Conservation (phyloP, 2,329 filamentous ascomycete genomes). For the Fusarium pseudoanthophilum region DNA sequence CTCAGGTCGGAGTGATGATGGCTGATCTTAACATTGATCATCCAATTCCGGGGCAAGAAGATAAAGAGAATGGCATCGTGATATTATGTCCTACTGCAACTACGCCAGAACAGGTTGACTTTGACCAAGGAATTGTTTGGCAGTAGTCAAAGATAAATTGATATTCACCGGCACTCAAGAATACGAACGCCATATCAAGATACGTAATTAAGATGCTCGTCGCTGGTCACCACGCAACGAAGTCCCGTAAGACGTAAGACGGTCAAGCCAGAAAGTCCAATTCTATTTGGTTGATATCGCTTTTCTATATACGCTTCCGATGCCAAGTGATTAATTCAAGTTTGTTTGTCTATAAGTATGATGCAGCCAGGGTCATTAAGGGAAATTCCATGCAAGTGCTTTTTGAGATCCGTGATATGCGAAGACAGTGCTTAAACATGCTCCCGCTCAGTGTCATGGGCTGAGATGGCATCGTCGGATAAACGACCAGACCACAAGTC, state of each 20-base stretch:
- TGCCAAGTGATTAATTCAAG: background rate
- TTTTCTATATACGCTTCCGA: background rate
- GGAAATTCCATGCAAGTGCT: background rate
- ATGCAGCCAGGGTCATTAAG: no score
- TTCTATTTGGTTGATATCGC: background rate
- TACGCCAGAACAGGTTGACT: background rate
- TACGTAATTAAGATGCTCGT: background rate
- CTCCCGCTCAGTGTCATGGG: background rate
- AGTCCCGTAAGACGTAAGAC: fast-evolving
- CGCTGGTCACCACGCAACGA: fast-evolving
- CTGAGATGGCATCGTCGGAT: conserved; percentile 11
- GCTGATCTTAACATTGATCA: conserved; percentile 7
- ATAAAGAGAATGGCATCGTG: conserved; percentile 26
- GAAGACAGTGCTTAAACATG: background rate
- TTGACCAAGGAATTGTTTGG: background rate
- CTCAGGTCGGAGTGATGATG: conserved; percentile 11
- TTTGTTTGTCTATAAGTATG: background rate
- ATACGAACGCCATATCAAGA: background rate
- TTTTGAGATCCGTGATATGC: fast-evolving
- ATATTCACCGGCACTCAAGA: no score
- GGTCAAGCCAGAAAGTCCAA: background rate
- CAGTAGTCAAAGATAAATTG: background rate
- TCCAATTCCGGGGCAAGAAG: conserved; percentile 25
- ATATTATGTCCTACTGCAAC: conserved; percentile 13
- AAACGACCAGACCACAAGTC: conserved; percentile 55